Evolutionary conservation across 2,329 filamentous ascomycete species (phyloP).

Genomic region (Botrytis porri): DNA sequence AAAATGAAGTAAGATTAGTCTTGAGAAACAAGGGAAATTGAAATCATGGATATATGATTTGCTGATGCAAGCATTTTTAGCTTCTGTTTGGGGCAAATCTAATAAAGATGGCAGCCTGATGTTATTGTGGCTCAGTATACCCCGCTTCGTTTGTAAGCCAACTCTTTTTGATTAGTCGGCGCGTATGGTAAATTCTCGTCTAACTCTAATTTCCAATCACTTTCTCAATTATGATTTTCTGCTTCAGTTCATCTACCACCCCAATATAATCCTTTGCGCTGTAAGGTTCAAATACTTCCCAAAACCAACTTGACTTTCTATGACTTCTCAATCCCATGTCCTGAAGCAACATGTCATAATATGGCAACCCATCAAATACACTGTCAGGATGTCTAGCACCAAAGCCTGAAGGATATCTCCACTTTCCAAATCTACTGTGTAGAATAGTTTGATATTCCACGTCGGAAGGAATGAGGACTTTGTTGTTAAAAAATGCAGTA

Average conservation of each 20-base stretch:
- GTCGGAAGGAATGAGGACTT: slow-evolving; percentile 41
- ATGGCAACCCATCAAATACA: slow-evolving; percentile 73
- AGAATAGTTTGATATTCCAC: slow-evolving; percentile 57
- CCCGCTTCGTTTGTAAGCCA: background rate
- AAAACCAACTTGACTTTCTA: slow-evolving; percentile 47
- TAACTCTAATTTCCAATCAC: slow-evolving; percentile 31
- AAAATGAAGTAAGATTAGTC: background rate
- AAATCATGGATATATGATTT: background rate
- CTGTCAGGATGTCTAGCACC: slow-evolving; percentile 64
- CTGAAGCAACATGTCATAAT: slow-evolving; percentile 63
- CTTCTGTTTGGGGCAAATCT: background rate
- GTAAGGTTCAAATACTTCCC: slow-evolving; percentile 46
- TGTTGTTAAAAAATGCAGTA: slow-evolving; percentile 58
- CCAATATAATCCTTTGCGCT: slow-evolving; percentile 46
- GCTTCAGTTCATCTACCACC: slow-evolving; percentile 44
- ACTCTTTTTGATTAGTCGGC: background rate
- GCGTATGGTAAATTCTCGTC: background rate
- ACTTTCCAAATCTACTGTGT: slow-evolving; percentile 65
- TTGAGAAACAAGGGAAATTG: background rate
- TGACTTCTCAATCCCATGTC: slow-evolving; percentile 61
- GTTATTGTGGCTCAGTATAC: background rate
- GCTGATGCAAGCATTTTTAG: slow-evolving; percentile 13
- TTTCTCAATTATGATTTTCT: background rate
- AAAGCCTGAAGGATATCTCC: slow-evolving; percentile 65
- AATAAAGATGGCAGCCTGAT: background rate